Evolutionary conservation across 768 basidiomycete species (phyloP).

Genomic region (Boletus vermiculosoides): DNA sequence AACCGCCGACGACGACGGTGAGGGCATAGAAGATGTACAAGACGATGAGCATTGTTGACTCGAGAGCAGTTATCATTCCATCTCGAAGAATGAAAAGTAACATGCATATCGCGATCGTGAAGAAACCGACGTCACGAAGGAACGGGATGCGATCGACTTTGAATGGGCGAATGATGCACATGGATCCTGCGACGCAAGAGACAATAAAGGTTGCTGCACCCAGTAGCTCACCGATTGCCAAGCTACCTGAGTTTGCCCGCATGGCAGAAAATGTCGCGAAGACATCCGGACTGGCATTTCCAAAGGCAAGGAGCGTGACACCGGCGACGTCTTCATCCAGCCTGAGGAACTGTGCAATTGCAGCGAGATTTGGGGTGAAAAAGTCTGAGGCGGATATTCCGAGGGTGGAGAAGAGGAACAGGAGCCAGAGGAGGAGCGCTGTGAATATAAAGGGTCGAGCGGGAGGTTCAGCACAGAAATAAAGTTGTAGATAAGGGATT

Average conservation of each 20-base stretch:
- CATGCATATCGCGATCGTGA: constrained; percentile 76
- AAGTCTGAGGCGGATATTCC: constrained; percentile 96
- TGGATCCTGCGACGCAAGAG: constrained; percentile 95
- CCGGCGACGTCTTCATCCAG: constrained; percentile 93
- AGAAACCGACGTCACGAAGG: constrained; percentile 93
- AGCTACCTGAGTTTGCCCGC: constrained; percentile 75
- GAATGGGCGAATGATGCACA: constrained; percentile 97
- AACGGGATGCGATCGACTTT: constrained; percentile 78
- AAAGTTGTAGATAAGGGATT: constrained; percentile 64
- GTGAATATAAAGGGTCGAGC: constrained; percentile 60
- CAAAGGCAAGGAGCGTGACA: constrained; percentile 95
- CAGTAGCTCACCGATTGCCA: constrained; percentile 93
- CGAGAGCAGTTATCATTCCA: constrained; percentile 62
- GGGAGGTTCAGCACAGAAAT: constrained; percentile 63
- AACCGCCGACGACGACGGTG: constrained; percentile 72
- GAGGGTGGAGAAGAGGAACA: constrained; percentile 93
- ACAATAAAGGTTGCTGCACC: constrained; percentile 96
- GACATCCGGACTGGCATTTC: constrained; percentile 95
- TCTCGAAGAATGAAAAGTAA: constrained; percentile 79
- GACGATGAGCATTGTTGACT: constrained; percentile 67
- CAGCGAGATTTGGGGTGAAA: constrained; percentile 94
- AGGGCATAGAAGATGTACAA: constrained; percentile 78
- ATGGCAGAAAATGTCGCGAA: constrained; percentile 96
- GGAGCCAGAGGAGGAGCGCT: constrained; percentile 71
- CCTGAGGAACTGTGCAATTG: constrained; percentile 81